Conservation (phyloP, 225 moss, liverwort and hornwort species). For the Neckera pumila region DNA sequence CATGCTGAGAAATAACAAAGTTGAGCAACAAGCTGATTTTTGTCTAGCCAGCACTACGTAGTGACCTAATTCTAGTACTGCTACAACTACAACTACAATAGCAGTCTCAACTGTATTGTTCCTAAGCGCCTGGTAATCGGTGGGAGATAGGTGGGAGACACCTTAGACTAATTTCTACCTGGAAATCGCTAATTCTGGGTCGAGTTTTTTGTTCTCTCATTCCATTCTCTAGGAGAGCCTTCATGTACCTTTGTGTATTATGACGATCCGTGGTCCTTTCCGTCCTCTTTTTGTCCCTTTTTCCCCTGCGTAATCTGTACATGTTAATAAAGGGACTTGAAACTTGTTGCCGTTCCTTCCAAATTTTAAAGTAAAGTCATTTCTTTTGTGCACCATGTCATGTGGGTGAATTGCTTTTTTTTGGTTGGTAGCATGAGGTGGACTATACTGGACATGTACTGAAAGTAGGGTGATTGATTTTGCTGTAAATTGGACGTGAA, state of each 20-base stretch:
- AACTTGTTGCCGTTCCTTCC: background rate
- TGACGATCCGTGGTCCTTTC: background rate
- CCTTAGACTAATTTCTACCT: no score
- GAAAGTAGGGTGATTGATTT: background rate
- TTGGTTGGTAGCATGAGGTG: background rate
- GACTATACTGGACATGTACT: background rate
- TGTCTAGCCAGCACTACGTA: background rate
- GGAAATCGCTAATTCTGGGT: background rate
- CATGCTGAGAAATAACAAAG: constrained; percentile 1
- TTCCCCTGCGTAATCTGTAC: background rate
- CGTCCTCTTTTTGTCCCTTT: background rate
- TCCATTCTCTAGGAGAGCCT: background rate
- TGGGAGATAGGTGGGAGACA: background rate
- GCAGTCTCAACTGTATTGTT: background rate
- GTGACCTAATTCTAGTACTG: no score
- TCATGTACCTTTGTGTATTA: background rate
- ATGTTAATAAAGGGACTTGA: constrained; percentile 16
- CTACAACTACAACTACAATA: background rate
- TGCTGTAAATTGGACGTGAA: background rate
- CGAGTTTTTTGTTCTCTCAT: background rate
- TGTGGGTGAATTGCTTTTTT: background rate
- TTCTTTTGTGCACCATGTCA: background rate
- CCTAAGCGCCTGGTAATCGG: background rate
- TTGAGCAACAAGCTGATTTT: background rate
- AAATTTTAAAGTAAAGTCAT: background rate